Evolutionary conservation across 148 eudicot genomes (phyloP).

Genomic region (Nyssa sinensis): DNA sequence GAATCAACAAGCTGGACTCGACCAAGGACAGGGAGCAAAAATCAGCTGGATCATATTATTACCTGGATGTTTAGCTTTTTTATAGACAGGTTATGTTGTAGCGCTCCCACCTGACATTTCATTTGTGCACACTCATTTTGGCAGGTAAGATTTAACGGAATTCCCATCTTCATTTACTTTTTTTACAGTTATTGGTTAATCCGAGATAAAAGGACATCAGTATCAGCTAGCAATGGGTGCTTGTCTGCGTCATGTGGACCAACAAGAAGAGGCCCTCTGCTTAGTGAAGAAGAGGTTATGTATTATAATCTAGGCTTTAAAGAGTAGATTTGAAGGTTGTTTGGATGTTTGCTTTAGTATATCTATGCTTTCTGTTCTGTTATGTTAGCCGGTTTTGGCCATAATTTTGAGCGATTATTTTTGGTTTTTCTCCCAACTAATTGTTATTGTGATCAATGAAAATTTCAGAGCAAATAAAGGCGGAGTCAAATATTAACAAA

Average conservation of each 20-base stretch:
- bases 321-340: neutral
- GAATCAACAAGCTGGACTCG: slow-evolving; percentile 86
- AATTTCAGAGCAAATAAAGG: no score
- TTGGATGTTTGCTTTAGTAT: neutral
- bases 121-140: neutral
- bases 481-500: no score
- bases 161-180: neutral
- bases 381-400: neutral
- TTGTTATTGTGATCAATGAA: no score
- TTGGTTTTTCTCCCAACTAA: no score
- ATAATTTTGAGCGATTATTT: neutral
- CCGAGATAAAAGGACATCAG: neutral
- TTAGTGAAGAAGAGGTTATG: neutral
- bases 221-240: neutral
- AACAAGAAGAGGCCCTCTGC: neutral
- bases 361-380: neutral
- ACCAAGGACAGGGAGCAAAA: slow-evolving; percentile 98
- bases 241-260: no score
- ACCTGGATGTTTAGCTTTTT: slow-evolving; percentile 63
- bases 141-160: neutral
- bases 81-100: slow-evolving; percentile 27
- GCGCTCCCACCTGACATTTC: neutral
- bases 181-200: neutral
- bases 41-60: slow-evolving; percentile 85
- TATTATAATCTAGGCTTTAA: neutral